A percentile compares a stretch with the other conserved stretches of the same genome.
These are phyloP conservation scores for Fusarium chlamydosporum DNA, from an alignment of 2,329 filamentous ascomycete genomes.

Conservation along the genomic window DNA sequence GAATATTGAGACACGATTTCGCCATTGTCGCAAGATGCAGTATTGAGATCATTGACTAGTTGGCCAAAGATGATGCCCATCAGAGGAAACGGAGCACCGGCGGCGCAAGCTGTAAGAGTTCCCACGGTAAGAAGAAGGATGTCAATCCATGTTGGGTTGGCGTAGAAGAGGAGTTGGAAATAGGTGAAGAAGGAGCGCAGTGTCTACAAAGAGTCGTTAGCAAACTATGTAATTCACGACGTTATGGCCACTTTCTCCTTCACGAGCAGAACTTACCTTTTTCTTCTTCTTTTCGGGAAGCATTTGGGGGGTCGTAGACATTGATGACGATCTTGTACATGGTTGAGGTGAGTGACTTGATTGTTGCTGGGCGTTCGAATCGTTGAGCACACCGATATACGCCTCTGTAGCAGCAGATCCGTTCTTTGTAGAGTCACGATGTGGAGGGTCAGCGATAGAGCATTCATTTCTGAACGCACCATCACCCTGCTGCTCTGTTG, in stretches of 20 bases:
- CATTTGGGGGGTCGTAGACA: no score
- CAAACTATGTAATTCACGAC: not conserved
- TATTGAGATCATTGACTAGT: constrained; percentile 73
- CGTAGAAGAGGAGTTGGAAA: constrained; percentile 63
- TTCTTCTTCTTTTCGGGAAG: constrained; percentile 20
- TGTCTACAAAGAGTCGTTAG: constrained; percentile 26
- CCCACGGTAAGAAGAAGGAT: constrained; percentile 60
- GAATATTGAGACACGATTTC: constrained; percentile 42
- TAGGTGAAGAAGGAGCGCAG: constrained; percentile 55
- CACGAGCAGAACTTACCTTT: constrained; percentile 15
- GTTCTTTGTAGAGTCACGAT: constrained; percentile 1
- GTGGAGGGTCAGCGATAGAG: not conserved
- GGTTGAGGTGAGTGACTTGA: no score
- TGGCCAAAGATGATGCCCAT: constrained; percentile 75
- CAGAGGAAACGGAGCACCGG: constrained; percentile 74
- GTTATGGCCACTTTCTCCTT: not conserved
- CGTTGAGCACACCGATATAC: no score
- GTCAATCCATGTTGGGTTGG: constrained; percentile 61
- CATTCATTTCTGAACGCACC: not conserved
- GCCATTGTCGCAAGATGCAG: constrained; percentile 64
- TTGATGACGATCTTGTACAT: no score
- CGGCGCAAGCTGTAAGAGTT: constrained; percentile 64
- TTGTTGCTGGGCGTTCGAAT: no score
- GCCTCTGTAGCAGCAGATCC: no score
- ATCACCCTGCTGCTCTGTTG: constrained; percentile 16